phyloP scores from a whole-genome alignment of 495 filamentous ascomycete species.

The Penicillium steckii region DNA sequence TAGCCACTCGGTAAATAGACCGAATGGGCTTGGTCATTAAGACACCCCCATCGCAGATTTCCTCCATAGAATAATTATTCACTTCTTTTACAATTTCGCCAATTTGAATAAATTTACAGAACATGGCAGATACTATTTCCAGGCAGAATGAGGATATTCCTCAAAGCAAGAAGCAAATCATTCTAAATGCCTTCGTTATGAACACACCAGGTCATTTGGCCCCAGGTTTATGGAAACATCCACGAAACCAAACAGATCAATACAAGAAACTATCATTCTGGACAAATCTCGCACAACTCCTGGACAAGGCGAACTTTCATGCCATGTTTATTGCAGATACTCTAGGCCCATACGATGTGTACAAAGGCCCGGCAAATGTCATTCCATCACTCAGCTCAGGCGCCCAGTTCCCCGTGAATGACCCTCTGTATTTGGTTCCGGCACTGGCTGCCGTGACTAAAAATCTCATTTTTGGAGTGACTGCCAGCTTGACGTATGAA shows the following conservation, averaged over 20 bases:
- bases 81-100: neutral
- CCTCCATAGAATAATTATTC: too few relatives aligned
- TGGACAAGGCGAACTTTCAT: conserved; percentile 59
- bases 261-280: conserved; percentile 56
- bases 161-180: conserved; percentile 47
- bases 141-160: neutral
- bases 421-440: conserved; percentile 48
- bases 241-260: conserved; percentile 49
- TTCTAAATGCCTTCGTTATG: conserved; percentile 59
- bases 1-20: too few relatives aligned
- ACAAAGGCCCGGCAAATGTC: conserved; percentile 31
- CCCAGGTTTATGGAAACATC: conserved; percentile 56
- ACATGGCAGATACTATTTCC: neutral
- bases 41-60: too few relatives aligned
- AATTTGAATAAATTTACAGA: conserved; percentile 5
- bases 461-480: conserved; percentile 53
- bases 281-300: conserved; percentile 54
- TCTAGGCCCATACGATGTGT: conserved; percentile 33
- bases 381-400: conserved; percentile 26
- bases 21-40: too few relatives aligned
- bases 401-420: conserved; percentile 36
- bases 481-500: conserved; percentile 53
- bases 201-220: conserved; percentile 55
- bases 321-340: conserved; percentile 61
- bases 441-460: conserved; percentile 59